Percentiles rank a stretch among this genome's conserved stretches.
phyloP scores from a whole-genome alignment of 2,329 filamentous ascomycete species.

The Pestalotiopsis sp. region DNA sequence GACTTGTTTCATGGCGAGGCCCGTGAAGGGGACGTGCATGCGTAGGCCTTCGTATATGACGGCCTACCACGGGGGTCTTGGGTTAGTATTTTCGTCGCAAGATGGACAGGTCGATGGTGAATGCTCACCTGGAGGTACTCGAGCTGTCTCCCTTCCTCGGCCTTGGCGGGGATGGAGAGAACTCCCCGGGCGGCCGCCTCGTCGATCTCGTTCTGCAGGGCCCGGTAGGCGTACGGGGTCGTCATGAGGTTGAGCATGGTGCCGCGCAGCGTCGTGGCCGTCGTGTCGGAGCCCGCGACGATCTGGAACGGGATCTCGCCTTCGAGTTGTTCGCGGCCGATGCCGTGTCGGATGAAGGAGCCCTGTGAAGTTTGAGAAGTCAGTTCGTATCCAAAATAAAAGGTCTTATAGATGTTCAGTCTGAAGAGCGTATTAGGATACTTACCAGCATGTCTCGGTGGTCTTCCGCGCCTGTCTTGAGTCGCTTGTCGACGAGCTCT shows the following conservation, averaged over 20 bases:
- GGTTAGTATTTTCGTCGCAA: neutral
- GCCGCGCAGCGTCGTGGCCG: slow-evolving; percentile 49
- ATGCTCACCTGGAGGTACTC: slow-evolving; percentile 24
- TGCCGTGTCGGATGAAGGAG: slow-evolving; percentile 44
- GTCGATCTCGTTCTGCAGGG: slow-evolving; percentile 47
- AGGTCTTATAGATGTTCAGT: too few relatives aligned
- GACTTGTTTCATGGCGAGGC: slow-evolving; percentile 11
- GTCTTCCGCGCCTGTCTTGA: neutral
- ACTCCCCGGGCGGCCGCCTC: slow-evolving; percentile 31
- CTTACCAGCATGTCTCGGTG: slow-evolving; percentile 8
- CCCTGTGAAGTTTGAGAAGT: neutral
- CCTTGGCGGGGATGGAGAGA: slow-evolving; percentile 28
- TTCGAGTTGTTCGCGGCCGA: slow-evolving; percentile 41
- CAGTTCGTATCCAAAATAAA: too few relatives aligned
- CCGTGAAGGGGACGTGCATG: slow-evolving; percentile 12
- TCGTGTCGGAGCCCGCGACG: slow-evolving; percentile 47
- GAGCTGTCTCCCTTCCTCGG: slow-evolving; percentile 29
- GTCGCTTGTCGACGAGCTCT: neutral
- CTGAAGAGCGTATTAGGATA: neutral
- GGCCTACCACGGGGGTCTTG: neutral
- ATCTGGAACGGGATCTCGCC: slow-evolving; percentile 34
- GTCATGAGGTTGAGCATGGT: slow-evolving; percentile 51
- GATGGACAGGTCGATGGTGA: neutral
- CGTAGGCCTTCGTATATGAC: slow-evolving; percentile 17
- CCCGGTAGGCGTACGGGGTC: slow-evolving; percentile 43